Evolutionary conservation across 768 basidiomycete species (phyloP).

Genomic region (Aureoboletus auriporus): DNA sequence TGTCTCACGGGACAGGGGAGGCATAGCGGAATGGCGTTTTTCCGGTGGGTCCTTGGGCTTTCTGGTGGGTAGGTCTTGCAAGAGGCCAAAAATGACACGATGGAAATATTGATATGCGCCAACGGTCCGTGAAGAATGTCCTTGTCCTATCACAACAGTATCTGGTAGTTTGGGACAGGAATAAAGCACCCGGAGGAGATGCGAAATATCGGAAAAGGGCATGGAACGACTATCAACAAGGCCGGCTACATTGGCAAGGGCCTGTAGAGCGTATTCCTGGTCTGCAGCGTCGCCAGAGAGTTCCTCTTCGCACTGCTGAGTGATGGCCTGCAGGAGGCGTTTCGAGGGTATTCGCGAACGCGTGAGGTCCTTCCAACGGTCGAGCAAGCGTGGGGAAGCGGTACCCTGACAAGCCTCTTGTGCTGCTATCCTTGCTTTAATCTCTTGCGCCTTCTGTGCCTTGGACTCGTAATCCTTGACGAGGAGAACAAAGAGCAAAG

Average conservation of each 20-base stretch:
- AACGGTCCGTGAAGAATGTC: constrained; percentile 22
- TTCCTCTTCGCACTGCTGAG: constrained; percentile 24
- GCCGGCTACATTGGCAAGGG: constrained; percentile 54
- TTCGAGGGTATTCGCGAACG: constrained; percentile 22
- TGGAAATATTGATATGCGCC: constrained; percentile 49
- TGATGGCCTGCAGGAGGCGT: constrained; percentile 32
- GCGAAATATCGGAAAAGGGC: constrained; percentile 40
- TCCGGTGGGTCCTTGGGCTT: constrained; percentile 18
- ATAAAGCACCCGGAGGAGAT: constrained; percentile 46
- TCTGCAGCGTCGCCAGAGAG: constrained; percentile 26
- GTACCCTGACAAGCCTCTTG: constrained; percentile 12
- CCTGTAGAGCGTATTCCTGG: constrained; percentile 46
- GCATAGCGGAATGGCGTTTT: constrained; percentile 17
- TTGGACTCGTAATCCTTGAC: constrained; percentile 59
- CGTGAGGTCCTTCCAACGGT: constrained; percentile 18
- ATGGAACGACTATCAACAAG: constrained; percentile 49
- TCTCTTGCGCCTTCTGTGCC: constrained; percentile 25
- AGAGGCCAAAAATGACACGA: constrained; percentile 40
- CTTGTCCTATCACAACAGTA: constrained; percentile 36
- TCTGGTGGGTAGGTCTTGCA: constrained; percentile 29
- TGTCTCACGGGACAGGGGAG: constrained; percentile 35
- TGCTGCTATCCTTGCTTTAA: constrained; percentile 17
- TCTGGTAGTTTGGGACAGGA: constrained; percentile 38
- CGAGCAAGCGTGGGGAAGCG: constrained; percentile 12
- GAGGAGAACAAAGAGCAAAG: constrained; percentile 61